These are phyloP conservation scores for Kurtzmaniella quercitrusa DNA, from an alignment of 1,139 yeast species.

Conservation along the genomic window DNA sequence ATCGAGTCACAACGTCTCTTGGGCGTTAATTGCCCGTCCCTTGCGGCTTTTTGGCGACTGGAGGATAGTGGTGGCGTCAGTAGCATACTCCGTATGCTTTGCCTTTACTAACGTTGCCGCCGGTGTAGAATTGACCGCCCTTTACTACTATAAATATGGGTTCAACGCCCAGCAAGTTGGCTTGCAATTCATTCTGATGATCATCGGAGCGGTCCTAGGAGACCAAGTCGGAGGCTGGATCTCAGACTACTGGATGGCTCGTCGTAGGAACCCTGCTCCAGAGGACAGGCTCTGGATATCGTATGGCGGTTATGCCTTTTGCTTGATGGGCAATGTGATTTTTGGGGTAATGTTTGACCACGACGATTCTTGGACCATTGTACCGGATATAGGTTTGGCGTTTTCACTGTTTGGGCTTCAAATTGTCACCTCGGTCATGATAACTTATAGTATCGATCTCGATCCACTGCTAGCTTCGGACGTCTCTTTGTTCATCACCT, in stretches of 20 bases:
- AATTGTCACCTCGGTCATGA: slow-evolving; percentile 15
- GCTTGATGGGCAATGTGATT: slow-evolving; percentile 14
- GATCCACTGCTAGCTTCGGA: slow-evolving; percentile 12
- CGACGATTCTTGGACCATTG: slow-evolving; percentile 12
- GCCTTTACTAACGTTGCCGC: slow-evolving; percentile 17
- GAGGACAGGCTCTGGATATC: slow-evolving; percentile 16
- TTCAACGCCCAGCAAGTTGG: slow-evolving; percentile 18
- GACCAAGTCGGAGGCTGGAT: slow-evolving; percentile 18
- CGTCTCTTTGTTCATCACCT: slow-evolving; percentile 14
- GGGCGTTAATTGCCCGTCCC: slow-evolving; percentile 11
- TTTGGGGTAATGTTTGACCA: slow-evolving; percentile 14
- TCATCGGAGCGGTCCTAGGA: slow-evolving; percentile 16
- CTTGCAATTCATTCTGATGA: slow-evolving; percentile 15
- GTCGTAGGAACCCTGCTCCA: not conserved
- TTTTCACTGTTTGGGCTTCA: slow-evolving; percentile 16
- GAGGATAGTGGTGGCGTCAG: slow-evolving; percentile 12
- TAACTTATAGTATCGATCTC: slow-evolving; percentile 16
- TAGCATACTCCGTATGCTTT: slow-evolving; percentile 16
- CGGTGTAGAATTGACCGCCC: slow-evolving; percentile 16
- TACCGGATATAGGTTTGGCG: slow-evolving; percentile 16
- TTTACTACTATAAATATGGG: slow-evolving; percentile 13
- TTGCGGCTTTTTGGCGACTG: slow-evolving; percentile 10
- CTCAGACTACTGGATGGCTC: slow-evolving; percentile 15
- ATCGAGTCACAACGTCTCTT: slow-evolving; percentile 6
- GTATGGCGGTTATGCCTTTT: slow-evolving; percentile 15